Conservation (phyloP, 2,329 filamentous ascomycete species). For the Coniella vitis region DNA sequence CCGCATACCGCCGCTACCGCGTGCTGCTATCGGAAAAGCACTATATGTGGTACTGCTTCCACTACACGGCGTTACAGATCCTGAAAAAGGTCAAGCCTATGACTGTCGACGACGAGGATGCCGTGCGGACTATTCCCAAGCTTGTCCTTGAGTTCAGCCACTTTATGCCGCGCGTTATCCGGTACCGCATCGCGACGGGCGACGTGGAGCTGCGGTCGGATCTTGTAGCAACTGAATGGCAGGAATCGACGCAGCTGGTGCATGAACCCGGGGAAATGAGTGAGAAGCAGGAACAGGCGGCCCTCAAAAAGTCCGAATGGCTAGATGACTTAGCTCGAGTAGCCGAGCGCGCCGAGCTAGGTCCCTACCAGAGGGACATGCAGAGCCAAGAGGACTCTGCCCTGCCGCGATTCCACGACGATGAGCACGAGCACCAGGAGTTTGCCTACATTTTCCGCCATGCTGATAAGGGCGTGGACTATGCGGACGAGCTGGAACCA, state of each 20-base stretch:
- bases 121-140: constrained; percentile 29
- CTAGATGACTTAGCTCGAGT: neutral
- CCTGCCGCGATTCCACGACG: too few species aligned
- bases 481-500: too few species aligned
- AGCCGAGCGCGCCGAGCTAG: too few species aligned
- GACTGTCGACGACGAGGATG: constrained; percentile 13
- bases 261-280: neutral
- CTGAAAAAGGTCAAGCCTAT: constrained; percentile 17
- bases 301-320: neutral
- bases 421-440: too few species aligned
- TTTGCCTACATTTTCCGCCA: too few species aligned
- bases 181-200: constrained; percentile 32
- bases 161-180: constrained; percentile 33
- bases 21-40: constrained; percentile 23
- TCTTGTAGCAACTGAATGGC: constrained; percentile 2
- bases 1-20: constrained; percentile 19
- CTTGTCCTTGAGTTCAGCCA: constrained; percentile 40
- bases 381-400: too few species aligned
- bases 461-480: too few species aligned
- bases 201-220: constrained; percentile 24
- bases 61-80: constrained; percentile 22
- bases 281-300: neutral
- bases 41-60: constrained; percentile 27
- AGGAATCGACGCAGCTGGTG: neutral
- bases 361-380: too few species aligned